Percentiles rank a stretch among this genome's conserved stretches.
phyloP scores from a whole-genome alignment of 2,329 filamentous ascomycete genomes.

The Epichloe aotearoae region DNA sequence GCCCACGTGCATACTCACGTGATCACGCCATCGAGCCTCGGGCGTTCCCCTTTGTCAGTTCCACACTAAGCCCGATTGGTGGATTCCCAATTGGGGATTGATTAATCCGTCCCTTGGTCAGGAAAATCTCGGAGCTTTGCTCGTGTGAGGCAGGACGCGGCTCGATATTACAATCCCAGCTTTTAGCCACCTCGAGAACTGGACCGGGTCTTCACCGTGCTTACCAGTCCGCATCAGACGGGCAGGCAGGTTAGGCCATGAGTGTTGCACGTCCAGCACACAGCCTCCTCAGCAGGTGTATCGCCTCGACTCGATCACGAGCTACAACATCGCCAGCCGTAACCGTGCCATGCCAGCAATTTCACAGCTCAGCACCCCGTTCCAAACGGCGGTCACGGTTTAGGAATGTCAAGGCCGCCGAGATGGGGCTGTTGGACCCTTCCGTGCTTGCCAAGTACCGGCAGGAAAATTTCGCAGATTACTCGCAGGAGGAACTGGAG shows the following conservation, averaged over 20 bases:
- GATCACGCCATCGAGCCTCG: background rate
- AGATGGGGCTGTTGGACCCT: conserved; percentile 36
- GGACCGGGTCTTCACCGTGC: background rate
- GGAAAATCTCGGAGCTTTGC: conserved; percentile 19
- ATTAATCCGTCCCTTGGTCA: conserved; percentile 3
- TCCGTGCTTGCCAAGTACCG: conserved; percentile 31
- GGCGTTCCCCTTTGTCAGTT: background rate
- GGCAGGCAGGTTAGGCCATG: conserved; percentile 26
- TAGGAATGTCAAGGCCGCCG: conserved; percentile 36
- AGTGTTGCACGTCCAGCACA: conserved; percentile 41
- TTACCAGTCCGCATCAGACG: background rate
- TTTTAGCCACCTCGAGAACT: background rate
- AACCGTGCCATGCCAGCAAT: conserved; percentile 25
- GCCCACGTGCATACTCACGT: background rate
- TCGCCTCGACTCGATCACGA: conserved; percentile 21
- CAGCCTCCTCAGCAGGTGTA: conserved; percentile 38
- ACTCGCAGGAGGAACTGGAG: conserved; percentile 52
- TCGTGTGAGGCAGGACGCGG: conserved; percentile 12
- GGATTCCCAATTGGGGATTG: conserved; percentile 3
- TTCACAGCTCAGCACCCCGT: conserved; percentile 39
- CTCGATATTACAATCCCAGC: background rate
- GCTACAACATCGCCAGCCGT: conserved; percentile 12
- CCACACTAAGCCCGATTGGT: conserved; percentile 5
- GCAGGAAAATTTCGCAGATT: conserved; percentile 43
- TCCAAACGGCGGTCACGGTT: conserved; percentile 36